A percentile compares a stretch with the other conserved stretches of the same genome.
Evolutionary conservation across 1,139 yeast species (phyloP).

Genomic region (Nakaseomyces uthaithaninus): DNA sequence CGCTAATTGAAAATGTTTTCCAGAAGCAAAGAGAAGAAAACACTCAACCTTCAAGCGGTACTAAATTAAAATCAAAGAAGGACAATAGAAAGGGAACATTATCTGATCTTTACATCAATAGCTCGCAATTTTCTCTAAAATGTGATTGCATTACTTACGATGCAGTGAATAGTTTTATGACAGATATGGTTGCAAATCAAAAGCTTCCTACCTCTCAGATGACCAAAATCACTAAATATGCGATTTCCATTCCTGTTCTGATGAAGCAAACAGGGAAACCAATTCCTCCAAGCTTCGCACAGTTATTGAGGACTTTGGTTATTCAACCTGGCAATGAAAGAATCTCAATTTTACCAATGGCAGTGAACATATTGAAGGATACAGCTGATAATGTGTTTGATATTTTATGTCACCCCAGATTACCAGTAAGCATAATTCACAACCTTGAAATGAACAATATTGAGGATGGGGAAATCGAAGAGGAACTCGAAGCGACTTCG

Average conservation of each 20-base stretch:
- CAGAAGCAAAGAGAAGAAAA: constrained; percentile 13
- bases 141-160: constrained; percentile 28
- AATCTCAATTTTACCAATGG: constrained; percentile 64
- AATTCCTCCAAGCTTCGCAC: constrained; percentile 31
- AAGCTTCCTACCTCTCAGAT: constrained; percentile 55
- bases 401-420: constrained; percentile 64
- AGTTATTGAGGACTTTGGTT: constrained; percentile 45
- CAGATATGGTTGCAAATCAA: constrained; percentile 41
- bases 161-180: constrained; percentile 44
- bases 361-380: constrained; percentile 37
- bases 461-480: constrained; percentile 25
- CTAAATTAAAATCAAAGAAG: constrained; percentile 19
- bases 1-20: constrained; percentile 27
- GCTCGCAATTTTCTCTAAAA: constrained; percentile 20
- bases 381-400: constrained; percentile 40
- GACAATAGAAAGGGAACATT: constrained; percentile 36
- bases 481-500: constrained; percentile 15
- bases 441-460: constrained; percentile 25
- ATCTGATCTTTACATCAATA: constrained; percentile 66
- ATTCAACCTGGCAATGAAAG: constrained; percentile 56
- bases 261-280: constrained; percentile 23
- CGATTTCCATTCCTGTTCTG: constrained; percentile 33
- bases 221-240: constrained; percentile 50
- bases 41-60: not conserved
- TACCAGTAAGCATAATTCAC: constrained; percentile 53